Evolutionary conservation across 768 basidiomycete species (phyloP).

Genomic region (Russula emetica): DNA sequence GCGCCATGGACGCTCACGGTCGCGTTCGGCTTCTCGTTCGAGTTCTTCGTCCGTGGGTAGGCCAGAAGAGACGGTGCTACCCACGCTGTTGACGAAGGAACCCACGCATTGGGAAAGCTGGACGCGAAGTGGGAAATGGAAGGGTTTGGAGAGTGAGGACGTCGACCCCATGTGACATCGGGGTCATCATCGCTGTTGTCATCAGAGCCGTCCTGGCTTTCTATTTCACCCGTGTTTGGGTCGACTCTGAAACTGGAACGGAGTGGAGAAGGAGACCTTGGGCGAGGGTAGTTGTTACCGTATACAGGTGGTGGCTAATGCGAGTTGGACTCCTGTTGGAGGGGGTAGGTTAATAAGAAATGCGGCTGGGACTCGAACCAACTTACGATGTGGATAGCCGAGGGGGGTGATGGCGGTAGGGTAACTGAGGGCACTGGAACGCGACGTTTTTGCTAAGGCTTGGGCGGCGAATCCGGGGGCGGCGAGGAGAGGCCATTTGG

Average conservation of each 20-base stretch:
- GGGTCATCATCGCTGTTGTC: conserved; percentile 43
- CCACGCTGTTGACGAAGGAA: conserved; percentile 54
- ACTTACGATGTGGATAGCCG: conserved; percentile 42
- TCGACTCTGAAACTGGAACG: conserved; percentile 58
- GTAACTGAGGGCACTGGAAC: conserved; percentile 37
- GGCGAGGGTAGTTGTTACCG: conserved; percentile 34
- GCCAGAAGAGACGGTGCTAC: conserved; percentile 34
- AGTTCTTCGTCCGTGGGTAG: conserved; percentile 71
- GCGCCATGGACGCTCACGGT: conserved; percentile 67
- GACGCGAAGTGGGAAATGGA: conserved; percentile 72
- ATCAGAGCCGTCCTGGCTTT: conserved; percentile 44
- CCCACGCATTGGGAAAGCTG: conserved; percentile 67
- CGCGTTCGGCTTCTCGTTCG: conserved; percentile 74
- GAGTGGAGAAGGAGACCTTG: conserved; percentile 69
- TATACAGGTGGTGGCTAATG: conserved; percentile 45
- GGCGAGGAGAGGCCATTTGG: conserved; percentile 31
- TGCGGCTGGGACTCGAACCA: background rate
- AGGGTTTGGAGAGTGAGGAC: conserved; percentile 60
- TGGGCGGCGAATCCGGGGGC: conserved; percentile 24
- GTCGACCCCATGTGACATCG: conserved; percentile 39
- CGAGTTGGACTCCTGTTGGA: too few species aligned
- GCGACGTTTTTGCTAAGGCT: conserved; percentile 35
- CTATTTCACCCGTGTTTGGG: conserved; percentile 47
- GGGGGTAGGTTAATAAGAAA: conserved; percentile 21
- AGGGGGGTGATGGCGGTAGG: conserved; percentile 38